phyloP scores from a whole-genome alignment of 805 yeast genomes.

The Blastobotrys mokoenaii region DNA sequence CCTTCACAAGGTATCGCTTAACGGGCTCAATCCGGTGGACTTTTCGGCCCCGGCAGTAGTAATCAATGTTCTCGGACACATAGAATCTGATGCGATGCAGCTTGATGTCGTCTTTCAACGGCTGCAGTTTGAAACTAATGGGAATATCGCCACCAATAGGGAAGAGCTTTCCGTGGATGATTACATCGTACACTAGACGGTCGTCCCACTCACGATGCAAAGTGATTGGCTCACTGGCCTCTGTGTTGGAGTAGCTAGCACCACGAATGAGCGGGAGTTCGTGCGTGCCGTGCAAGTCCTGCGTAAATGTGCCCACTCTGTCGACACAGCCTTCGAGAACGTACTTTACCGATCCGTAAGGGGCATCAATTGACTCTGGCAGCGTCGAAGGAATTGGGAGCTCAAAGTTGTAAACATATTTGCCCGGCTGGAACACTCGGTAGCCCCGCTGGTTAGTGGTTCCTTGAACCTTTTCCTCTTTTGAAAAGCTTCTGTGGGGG shows the following conservation, averaged over 20 bases:
- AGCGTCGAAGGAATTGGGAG: slow-evolving; percentile 72
- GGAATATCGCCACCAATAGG: slow-evolving; percentile 80
- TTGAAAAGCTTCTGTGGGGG: slow-evolving; percentile 22
- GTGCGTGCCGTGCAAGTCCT: slow-evolving; percentile 54
- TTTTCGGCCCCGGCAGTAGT: slow-evolving; percentile 74
- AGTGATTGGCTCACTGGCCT: slow-evolving; percentile 88
- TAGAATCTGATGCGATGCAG: slow-evolving; percentile 81
- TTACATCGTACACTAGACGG: slow-evolving; percentile 79
- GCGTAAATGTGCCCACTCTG: slow-evolving; percentile 79
- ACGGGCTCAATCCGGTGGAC: slow-evolving; percentile 91
- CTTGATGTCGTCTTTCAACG: slow-evolving; percentile 55
- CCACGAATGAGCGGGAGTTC: slow-evolving; percentile 66
- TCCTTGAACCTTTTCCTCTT: slow-evolving; percentile 19
- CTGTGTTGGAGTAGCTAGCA: slow-evolving; percentile 69
- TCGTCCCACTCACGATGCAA: slow-evolving; percentile 92
- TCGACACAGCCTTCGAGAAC: slow-evolving; percentile 59
- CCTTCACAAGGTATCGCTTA: slow-evolving; percentile 69
- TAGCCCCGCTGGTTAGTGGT: slow-evolving; percentile 27
- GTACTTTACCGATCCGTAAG: slow-evolving; percentile 76
- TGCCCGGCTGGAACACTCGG: slow-evolving; percentile 70
- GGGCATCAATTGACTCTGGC: slow-evolving; percentile 72
- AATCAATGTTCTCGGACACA: slow-evolving; percentile 83
- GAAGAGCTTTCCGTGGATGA: slow-evolving; percentile 82
- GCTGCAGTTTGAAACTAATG: slow-evolving; percentile 72
- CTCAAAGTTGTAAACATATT: slow-evolving; percentile 87